Percentiles rank a stretch among this genome's conserved stretches.
Evolutionary conservation across 2,329 filamentous ascomycete genomes (phyloP).

Genomic region (Berkeleyomyces basicola): DNA sequence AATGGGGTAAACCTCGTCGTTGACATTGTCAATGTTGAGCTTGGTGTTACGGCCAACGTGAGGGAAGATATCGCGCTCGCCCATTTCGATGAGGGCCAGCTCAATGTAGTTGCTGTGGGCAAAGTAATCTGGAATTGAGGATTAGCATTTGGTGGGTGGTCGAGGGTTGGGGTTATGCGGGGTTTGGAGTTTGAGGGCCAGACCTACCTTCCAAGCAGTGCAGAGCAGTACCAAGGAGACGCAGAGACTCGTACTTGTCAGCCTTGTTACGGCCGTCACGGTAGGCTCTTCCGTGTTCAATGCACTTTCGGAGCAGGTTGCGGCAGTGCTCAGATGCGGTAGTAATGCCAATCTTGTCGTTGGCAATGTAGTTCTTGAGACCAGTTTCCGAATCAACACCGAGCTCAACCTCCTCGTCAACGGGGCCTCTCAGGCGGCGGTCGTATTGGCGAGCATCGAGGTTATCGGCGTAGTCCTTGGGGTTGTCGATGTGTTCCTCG

Average conservation of each 20-base stretch:
- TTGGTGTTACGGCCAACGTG: constrained; percentile 66
- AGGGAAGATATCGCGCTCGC: constrained; percentile 66
- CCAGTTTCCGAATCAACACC: constrained; percentile 58
- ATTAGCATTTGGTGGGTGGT: not conserved
- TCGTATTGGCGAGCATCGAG: constrained; percentile 73
- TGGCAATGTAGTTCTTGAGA: constrained; percentile 90
- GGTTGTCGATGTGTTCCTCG: constrained; percentile 61
- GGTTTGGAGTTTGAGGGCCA: not conserved
- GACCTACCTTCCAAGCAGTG: constrained; percentile 65
- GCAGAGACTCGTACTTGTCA: constrained; percentile 77
- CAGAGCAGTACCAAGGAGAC: constrained; percentile 70
- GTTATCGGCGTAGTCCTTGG: constrained; percentile 79
- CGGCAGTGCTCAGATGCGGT: constrained; percentile 67
- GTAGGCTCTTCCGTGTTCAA: constrained; percentile 67
- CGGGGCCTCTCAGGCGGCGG: constrained; percentile 58
- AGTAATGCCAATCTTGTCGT: constrained; percentile 60
- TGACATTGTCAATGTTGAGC: constrained; percentile 51
- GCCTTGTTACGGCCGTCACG: constrained; percentile 35
- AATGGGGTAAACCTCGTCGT: constrained; percentile 55
- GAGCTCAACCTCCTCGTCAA: constrained; percentile 66
- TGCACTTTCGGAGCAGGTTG: constrained; percentile 53
- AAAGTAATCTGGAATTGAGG: constrained; percentile 47
- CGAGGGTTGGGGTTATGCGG: not conserved
- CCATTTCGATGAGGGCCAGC: constrained; percentile 72
- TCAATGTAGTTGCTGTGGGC: constrained; percentile 91